phyloP scores from a whole-genome alignment of 75 land plant species.

The Cryptomeria japonica region DNA sequence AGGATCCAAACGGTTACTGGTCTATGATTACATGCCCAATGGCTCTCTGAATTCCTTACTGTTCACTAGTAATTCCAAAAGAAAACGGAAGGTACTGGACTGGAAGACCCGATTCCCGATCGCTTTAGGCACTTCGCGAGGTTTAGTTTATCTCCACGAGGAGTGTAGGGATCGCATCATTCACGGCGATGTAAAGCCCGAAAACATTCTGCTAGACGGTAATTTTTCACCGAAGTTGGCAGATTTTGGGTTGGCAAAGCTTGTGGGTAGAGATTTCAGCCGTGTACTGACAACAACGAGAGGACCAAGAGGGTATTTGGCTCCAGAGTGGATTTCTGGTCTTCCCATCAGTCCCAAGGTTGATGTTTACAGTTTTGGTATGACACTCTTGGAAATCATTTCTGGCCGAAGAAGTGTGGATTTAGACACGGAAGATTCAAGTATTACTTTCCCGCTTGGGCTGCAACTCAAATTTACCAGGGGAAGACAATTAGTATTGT shows the following conservation, averaged over 20 bases:
- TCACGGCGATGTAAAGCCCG: slow-evolving; percentile 77
- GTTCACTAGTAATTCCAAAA: slow-evolving; percentile 6
- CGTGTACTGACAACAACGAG: slow-evolving; percentile 46
- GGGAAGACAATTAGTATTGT: neutral
- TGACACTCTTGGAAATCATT: slow-evolving; percentile 48
- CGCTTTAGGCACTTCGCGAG: slow-evolving; percentile 67
- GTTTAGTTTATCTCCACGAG: slow-evolving; percentile 61
- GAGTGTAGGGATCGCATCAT: slow-evolving; percentile 56
- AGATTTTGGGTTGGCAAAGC: slow-evolving; percentile 73
- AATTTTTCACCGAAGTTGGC: slow-evolving; percentile 47
- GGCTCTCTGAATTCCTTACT: slow-evolving; percentile 20
- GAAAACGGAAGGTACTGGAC: slow-evolving; percentile 21
- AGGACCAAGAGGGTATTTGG: slow-evolving; percentile 72
- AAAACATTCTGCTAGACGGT: slow-evolving; percentile 73
- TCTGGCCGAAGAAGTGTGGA: neutral
- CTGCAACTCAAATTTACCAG: neutral
- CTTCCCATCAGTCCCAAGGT: slow-evolving; percentile 50
- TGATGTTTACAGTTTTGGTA: slow-evolving; percentile 77
- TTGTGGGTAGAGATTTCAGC: slow-evolving; percentile 54
- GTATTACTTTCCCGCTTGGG: neutral
- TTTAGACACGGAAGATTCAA: neutral
- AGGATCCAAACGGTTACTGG: slow-evolving; percentile 17
- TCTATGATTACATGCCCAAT: slow-evolving; percentile 27
- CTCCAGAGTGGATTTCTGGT: slow-evolving; percentile 67
- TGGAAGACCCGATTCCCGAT: slow-evolving; percentile 52